Evolutionary conservation across 2,329 filamentous ascomycete genomes (phyloP).

Genomic region (Xylaria sp.): DNA sequence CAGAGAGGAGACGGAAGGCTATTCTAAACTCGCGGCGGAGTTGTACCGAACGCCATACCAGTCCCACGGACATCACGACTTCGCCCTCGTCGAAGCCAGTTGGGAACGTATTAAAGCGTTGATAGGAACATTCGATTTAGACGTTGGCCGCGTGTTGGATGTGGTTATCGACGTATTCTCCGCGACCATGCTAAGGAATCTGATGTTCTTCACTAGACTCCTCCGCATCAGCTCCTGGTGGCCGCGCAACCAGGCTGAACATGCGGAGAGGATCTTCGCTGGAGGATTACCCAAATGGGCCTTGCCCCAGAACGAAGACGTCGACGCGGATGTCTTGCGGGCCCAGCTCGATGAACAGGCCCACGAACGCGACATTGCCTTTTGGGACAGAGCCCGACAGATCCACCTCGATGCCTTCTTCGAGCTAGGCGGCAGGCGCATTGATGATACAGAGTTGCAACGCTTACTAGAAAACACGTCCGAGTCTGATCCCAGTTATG

Average conservation of each 20-base stretch:
- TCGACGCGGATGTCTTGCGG: conserved; percentile 65
- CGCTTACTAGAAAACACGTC: conserved; percentile 43
- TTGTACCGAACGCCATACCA: conserved; percentile 74
- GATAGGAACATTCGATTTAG: conserved; percentile 93
- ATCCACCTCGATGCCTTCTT: conserved; percentile 81
- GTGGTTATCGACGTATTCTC: conserved; percentile 94
- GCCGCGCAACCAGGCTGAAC: conserved; percentile 60
- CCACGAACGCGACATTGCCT: conserved; percentile 62
- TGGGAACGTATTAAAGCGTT: conserved; percentile 91
- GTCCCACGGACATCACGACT: conserved; percentile 65
- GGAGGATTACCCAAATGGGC: conserved; percentile 82
- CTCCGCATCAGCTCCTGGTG: conserved; percentile 93
- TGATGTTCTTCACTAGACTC: conserved; percentile 90
- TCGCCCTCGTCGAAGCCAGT: conserved; percentile 72
- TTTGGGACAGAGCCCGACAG: conserved; percentile 76
- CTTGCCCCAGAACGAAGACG: conserved; percentile 50
- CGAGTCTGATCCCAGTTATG: conserved; percentile 38
- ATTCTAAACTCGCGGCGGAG: conserved; percentile 92
- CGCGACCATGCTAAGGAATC: conserved; percentile 86
- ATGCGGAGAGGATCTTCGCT: conserved; percentile 41
- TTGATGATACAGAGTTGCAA: conserved; percentile 54
- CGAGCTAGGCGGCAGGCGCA: conserved; percentile 70
- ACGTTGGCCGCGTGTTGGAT: conserved; percentile 90
- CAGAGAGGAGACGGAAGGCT: conserved; percentile 92
- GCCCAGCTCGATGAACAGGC: conserved; percentile 51